These are phyloP conservation scores for Fusarium sublunatum DNA, from an alignment of 2,329 filamentous ascomycete genomes.

Conservation along the genomic window DNA sequence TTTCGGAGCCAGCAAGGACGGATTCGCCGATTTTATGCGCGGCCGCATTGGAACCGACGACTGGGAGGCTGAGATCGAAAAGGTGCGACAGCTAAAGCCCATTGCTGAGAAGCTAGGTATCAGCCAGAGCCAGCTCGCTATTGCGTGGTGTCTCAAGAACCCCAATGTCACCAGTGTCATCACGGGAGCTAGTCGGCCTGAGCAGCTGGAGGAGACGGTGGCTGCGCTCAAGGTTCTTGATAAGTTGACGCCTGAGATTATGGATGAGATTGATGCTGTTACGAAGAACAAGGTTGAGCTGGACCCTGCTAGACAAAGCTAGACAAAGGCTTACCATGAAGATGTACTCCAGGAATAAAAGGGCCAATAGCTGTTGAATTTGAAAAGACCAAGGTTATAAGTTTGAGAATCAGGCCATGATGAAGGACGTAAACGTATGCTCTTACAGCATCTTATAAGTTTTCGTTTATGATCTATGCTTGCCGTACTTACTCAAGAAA, in stretches of 20 bases:
- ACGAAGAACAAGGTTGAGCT: slow-evolving; percentile 47
- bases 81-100: slow-evolving; percentile 56
- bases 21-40: slow-evolving; percentile 67
- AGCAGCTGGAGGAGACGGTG: slow-evolving; percentile 64
- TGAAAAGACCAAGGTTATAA: too few relatives aligned
- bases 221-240: slow-evolving; percentile 58
- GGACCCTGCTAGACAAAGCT: slow-evolving; percentile 44
- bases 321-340: too few relatives aligned
- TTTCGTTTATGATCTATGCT: too few relatives aligned
- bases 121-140: slow-evolving; percentile 61
- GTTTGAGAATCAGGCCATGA: too few relatives aligned
- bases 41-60: slow-evolving; percentile 59
- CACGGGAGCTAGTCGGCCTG: slow-evolving; percentile 62
- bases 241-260: slow-evolving; percentile 61
- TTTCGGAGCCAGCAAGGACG: slow-evolving; percentile 67
- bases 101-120: slow-evolving; percentile 69
- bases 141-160: slow-evolving; percentile 67
- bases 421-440: too few relatives aligned
- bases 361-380: too few relatives aligned
- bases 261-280: slow-evolving; percentile 63
- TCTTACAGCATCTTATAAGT: too few relatives aligned
- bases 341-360: too few relatives aligned
- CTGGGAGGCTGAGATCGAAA: slow-evolving; percentile 63
- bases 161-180: slow-evolving; percentile 65
- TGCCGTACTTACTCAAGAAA: too few relatives aligned